Percentiles rank a stretch among this genome's conserved stretches.
Evolutionary conservation across 1,284 basidiomycete genomes (phyloP).

Genomic region (Kwoniella shivajii): DNA sequence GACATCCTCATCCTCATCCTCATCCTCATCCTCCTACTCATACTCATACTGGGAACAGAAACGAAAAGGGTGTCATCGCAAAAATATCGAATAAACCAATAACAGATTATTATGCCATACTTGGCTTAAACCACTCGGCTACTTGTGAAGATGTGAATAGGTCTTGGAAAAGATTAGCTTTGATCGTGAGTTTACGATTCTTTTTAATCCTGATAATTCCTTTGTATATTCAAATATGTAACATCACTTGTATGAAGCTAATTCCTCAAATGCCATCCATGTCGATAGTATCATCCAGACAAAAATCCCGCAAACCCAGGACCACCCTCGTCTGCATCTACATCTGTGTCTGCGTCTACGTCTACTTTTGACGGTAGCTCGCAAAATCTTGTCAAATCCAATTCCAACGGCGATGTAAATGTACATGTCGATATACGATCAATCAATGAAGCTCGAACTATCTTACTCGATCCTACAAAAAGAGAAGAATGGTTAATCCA

Average conservation of each 20-base stretch:
- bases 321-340: background rate
- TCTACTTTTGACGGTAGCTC: no score
- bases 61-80: no score
- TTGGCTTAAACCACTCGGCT: slow-evolving; percentile 39
- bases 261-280: background rate
- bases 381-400: background rate
- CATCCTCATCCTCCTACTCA: no score
- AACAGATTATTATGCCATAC: slow-evolving; percentile 44
- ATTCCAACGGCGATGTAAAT: background rate
- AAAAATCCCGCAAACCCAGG: slow-evolving; percentile 29
- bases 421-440: slow-evolving; percentile 31
- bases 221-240: slow-evolving; percentile 3
- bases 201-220: background rate
- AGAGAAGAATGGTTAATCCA: slow-evolving; percentile 5
- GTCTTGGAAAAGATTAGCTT: slow-evolving; percentile 46
- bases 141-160: slow-evolving; percentile 37
- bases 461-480: slow-evolving; percentile 39
- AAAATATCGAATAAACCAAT: background rate
- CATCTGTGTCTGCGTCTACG: no score
- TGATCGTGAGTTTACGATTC: slow-evolving; percentile 32
- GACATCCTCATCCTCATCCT: no score
- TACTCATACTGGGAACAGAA: no score
- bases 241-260: background rate
- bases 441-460: slow-evolving; percentile 51
- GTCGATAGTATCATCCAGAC: slow-evolving; percentile 46